phyloP scores from a whole-genome alignment of 2,329 filamentous ascomycete genomes.

The Penicillium sp. region DNA sequence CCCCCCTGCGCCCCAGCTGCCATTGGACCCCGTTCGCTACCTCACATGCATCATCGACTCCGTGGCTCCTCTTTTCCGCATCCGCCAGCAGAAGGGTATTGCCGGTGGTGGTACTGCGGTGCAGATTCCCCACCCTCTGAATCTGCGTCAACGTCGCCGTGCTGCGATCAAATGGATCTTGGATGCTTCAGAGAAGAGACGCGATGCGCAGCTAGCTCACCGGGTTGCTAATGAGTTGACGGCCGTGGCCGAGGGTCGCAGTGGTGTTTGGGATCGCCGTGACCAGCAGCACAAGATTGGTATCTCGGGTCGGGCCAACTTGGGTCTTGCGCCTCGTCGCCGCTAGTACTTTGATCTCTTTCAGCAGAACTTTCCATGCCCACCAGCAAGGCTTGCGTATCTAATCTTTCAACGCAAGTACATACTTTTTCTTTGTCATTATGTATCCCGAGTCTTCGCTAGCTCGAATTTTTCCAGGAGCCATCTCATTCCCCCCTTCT shows the following conservation, averaged over 20 bases:
- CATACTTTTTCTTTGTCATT: too few species aligned
- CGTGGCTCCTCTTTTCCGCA: conserved; percentile 78
- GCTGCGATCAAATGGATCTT: conserved; percentile 85
- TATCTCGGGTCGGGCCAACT: conserved; percentile 71
- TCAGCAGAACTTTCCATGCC: too few species aligned
- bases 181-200: conserved; percentile 72
- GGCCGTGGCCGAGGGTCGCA: conserved; percentile 78
- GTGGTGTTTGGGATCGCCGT: conserved; percentile 77
- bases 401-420: too few species aligned
- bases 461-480: too few species aligned
- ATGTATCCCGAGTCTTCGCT: too few species aligned
- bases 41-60: conserved; percentile 87
- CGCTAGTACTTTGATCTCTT: conserved; percentile 16
- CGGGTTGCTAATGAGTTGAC: conserved; percentile 82
- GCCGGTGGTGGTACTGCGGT: conserved; percentile 81
- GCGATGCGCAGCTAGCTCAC: conserved; percentile 66
- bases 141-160: conserved; percentile 67
- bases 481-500: too few species aligned
- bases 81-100: conserved; percentile 67
- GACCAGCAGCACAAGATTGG: conserved; percentile 71
- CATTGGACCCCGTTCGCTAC: conserved; percentile 83
- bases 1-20: conserved; percentile 71
- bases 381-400: too few species aligned
- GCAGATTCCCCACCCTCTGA: conserved; percentile 73
- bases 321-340: conserved; percentile 33